phyloP scores from a whole-genome alignment of 495 filamentous ascomycete genomes.

The Delitschia confertaspora region DNA sequence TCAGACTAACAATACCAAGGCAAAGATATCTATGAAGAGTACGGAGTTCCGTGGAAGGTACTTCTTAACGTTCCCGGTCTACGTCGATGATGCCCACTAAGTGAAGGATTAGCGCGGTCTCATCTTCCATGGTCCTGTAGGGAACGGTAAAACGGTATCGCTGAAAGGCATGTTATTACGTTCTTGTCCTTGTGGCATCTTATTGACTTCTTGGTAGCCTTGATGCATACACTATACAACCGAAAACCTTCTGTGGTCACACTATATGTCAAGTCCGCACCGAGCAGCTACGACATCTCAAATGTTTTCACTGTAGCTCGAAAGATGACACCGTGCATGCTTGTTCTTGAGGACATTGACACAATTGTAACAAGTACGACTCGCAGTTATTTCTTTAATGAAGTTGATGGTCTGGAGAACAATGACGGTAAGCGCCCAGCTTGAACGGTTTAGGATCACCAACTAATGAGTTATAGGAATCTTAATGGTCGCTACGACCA shows the following conservation, averaged over 20 bases:
- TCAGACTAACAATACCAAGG: background rate
- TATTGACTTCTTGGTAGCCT: too few relatives aligned
- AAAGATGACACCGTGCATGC: constrained; percentile 38
- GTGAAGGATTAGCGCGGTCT: constrained; percentile 20
- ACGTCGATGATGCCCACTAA: background rate
- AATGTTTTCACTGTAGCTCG: constrained; percentile 32
- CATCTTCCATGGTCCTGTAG: constrained; percentile 35
- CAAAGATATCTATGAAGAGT: constrained; percentile 37
- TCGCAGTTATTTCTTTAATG: constrained; percentile 60
- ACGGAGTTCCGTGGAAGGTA: constrained; percentile 41
- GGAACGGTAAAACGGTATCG: constrained; percentile 32
- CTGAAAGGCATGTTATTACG: constrained; percentile 13
- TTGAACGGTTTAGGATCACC: background rate
- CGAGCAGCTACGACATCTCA: constrained; percentile 24
- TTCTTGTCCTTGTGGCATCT: background rate
- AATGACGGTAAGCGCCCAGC: constrained; percentile 44
- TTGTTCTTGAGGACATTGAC: constrained; percentile 61
- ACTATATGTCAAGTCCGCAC: constrained; percentile 29
- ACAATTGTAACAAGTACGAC: constrained; percentile 46
- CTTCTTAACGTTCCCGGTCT: constrained; percentile 16
- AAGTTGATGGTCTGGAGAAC: constrained; percentile 58
- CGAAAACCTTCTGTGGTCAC: constrained; percentile 23
- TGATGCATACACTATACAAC: constrained; percentile 27
- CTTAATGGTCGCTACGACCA: constrained; percentile 56
- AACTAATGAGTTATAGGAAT: constrained; percentile 36